Conservation (phyloP, 148 eudicot species). For the Simmondsia chinensis region DNA sequence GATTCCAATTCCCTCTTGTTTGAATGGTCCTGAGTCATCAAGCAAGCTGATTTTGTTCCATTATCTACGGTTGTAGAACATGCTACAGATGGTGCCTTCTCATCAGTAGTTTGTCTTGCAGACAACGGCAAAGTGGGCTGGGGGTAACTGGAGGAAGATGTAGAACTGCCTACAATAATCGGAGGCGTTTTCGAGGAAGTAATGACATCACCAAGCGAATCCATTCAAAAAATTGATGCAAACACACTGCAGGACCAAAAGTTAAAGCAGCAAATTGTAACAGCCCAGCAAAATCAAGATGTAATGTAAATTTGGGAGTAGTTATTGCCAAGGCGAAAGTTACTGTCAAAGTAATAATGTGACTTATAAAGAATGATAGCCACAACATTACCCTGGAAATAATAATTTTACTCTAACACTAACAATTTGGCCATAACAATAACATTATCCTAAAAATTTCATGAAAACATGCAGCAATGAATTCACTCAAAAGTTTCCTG, state of each 20-base stretch:
- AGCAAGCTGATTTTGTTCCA: slow-evolving; percentile 8
- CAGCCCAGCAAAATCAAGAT: not conserved
- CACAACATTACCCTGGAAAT: too few relatives aligned
- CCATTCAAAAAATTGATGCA: slow-evolving; percentile 18
- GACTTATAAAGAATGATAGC: too few relatives aligned
- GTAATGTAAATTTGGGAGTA: too few relatives aligned
- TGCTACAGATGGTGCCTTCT: slow-evolving; percentile 21
- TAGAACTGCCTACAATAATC: slow-evolving; percentile 16
- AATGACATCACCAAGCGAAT: slow-evolving; percentile 41
- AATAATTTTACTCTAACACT: too few relatives aligned
- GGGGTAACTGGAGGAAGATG: slow-evolving; percentile 15
- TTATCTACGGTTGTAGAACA: slow-evolving; percentile 7
- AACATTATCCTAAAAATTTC: too few relatives aligned
- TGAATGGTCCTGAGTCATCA: not conserved
- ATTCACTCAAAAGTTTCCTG: too few relatives aligned
- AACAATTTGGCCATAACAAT: too few relatives aligned
- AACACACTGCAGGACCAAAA: slow-evolving; percentile 22
- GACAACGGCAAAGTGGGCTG: slow-evolving; percentile 13
- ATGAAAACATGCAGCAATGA: too few relatives aligned
- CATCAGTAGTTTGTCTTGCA: too few relatives aligned
- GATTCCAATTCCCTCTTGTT: slow-evolving; percentile 23
- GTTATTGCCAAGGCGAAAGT: too few relatives aligned
- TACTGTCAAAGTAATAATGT: too few relatives aligned
- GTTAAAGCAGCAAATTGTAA: slow-evolving; percentile 23
- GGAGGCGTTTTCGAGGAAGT: slow-evolving; percentile 15